A percentile compares a stretch with the other conserved stretches of the same genome.
Evolutionary conservation across 257 asterid genomes (phyloP).

Genomic region (Fraxinus excelsior): DNA sequence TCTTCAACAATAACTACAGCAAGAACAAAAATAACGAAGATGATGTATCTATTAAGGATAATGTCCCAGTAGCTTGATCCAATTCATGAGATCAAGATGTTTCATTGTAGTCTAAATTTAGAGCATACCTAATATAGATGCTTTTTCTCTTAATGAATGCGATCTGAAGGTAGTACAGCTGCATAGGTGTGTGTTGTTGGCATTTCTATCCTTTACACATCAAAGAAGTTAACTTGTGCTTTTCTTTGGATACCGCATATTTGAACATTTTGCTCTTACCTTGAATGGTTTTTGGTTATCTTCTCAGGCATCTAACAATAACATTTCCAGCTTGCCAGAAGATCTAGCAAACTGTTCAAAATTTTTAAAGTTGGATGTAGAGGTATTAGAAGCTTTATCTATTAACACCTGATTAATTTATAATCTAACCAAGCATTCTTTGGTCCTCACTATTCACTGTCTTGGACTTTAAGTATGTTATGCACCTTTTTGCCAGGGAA

Average conservation of each 20-base stretch:
- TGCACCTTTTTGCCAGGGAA: conserved; percentile 62
- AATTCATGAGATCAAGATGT: conserved; percentile 13
- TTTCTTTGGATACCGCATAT: not conserved
- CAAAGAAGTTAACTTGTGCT: not conserved
- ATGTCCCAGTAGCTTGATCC: conserved; percentile 18
- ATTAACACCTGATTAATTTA: conserved; percentile 20
- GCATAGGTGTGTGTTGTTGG: not conserved
- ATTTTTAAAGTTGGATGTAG: conserved; percentile 70
- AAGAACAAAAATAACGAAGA: not conserved
- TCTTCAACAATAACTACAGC: not conserved
- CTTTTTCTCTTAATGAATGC: not conserved
- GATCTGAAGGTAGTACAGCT: not conserved
- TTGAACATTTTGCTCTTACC: conserved; percentile 19
- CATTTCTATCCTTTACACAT: not conserved
- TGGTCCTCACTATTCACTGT: conserved; percentile 9
- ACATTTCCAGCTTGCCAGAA: conserved; percentile 79
- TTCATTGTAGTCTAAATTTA: conserved; percentile 9
- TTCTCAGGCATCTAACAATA: conserved; percentile 87
- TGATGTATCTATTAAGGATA: not conserved
- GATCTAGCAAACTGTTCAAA: conserved; percentile 81
- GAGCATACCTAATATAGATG: not conserved
- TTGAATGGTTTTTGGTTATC: conserved; percentile 27
- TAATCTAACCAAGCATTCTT: conserved; percentile 10
- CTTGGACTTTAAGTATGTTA: conserved; percentile 18
- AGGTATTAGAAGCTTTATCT: conserved; percentile 50